Conservation (phyloP, 306 rosid genomes). For the Astragalus membranaceus region DNA sequence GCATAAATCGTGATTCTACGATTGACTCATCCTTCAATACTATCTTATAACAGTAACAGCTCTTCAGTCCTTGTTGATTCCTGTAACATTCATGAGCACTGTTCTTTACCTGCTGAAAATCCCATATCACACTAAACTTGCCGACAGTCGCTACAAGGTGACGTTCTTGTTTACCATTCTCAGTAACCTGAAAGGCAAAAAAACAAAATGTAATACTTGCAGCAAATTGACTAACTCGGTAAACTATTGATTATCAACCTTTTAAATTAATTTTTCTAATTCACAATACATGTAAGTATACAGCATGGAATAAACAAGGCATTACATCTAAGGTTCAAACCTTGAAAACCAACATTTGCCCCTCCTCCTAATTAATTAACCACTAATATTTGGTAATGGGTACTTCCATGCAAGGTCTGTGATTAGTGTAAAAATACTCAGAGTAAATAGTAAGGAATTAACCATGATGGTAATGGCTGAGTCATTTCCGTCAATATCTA, state of each 20-base stretch:
- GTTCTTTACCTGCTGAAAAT: slow-evolving; percentile 87
- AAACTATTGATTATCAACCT: not conserved
- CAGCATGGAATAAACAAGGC: slow-evolving; percentile 8
- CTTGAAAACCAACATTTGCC: too few relatives aligned
- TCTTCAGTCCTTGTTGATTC: slow-evolving; percentile 91
- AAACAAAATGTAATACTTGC: not conserved
- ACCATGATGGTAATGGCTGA: too few relatives aligned
- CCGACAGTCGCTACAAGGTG: slow-evolving; percentile 92
- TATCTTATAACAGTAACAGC: slow-evolving; percentile 92
- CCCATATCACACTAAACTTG: slow-evolving; percentile 97
- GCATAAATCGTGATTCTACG: slow-evolving; percentile 87
- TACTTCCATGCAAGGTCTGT: too few relatives aligned
- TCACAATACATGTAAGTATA: slow-evolving; percentile 5
- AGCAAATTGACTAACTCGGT: not conserved
- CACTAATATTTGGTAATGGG: too few relatives aligned
- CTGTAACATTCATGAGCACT: slow-evolving; percentile 75
- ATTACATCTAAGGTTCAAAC: not conserved
- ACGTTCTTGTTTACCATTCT: slow-evolving; percentile 91
- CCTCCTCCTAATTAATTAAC: too few relatives aligned
- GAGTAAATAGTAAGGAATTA: too few relatives aligned
- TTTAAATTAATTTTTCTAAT: not conserved
- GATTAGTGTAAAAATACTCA: too few relatives aligned
- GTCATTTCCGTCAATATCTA: too few relatives aligned
- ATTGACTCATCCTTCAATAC: slow-evolving; percentile 85
- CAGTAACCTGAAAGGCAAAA: slow-evolving; percentile 64